Conservation (phyloP, 2,329 filamentous ascomycete genomes). For the Hypoxylon sp. region DNA sequence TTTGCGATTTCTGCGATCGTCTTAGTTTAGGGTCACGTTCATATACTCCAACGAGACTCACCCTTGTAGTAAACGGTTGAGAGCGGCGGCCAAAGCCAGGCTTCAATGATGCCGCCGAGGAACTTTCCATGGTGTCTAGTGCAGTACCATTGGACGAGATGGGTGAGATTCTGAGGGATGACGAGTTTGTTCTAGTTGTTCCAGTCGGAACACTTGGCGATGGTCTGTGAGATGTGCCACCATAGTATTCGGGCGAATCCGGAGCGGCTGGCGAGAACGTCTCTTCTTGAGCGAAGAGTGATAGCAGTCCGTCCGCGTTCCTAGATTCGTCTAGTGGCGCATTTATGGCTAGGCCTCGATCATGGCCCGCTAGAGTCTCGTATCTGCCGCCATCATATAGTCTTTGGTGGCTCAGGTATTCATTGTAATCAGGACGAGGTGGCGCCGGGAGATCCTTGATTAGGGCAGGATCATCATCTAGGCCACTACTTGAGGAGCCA, state of each 20-base stretch:
- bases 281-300: slow-evolving; percentile 9
- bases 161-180: background rate
- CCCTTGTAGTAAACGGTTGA: background rate
- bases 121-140: too few relatives aligned
- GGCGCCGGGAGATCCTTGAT: slow-evolving; percentile 45
- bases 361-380: background rate
- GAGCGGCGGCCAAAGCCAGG: background rate
- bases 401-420: slow-evolving; percentile 20
- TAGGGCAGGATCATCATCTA: slow-evolving; percentile 60
- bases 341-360: slow-evolving; percentile 6
- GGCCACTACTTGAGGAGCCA: slow-evolving; percentile 56
- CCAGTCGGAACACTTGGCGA: background rate
- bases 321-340: slow-evolving; percentile 7
- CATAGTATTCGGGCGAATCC: slow-evolving; percentile 3
- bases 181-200: background rate
- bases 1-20: slow-evolving; percentile 16
- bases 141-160: too few relatives aligned
- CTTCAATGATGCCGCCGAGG: background rate
- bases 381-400: slow-evolving; percentile 2
- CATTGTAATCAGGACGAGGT: slow-evolving; percentile 17
- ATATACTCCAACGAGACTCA: slow-evolving; percentile 6
- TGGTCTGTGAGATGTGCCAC: background rate
- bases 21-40: slow-evolving; percentile 6
- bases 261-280: background rate
- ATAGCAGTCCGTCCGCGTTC: slow-evolving; percentile 5